Evolutionary conservation across 495 filamentous ascomycete species (phyloP), one percentile per base, ranked within the genome.

Genomic region (Penicillium waksmanii): DNA sequence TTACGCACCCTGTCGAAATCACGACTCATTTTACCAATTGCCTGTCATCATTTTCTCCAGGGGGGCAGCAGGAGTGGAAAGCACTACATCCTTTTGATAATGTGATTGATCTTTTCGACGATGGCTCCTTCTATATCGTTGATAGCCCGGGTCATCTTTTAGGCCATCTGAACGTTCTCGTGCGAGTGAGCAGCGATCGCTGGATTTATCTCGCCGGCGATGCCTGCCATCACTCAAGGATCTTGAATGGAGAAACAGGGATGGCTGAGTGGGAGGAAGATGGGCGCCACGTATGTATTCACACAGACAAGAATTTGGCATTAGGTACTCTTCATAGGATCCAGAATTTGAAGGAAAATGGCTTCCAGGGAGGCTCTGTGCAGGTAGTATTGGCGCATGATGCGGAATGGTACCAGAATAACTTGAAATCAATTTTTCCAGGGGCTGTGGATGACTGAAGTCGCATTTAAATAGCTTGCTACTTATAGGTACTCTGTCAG

Each of bases 81-180:
- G 2, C 3, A 23, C 4, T 23, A 3, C 2, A 23, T 23, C 23
- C 23, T 2, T 23, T 23, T 23, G 23, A 23, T 23, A 23, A 23
- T 23, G 1, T 23, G 23, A 48, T 48, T 1, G 71, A 82, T 53
- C 49, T 80, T 25, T 79, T 80, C 55, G 63, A 67, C 11, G 76
- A 82, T 43, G 64, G 65, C 13, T 67, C 62, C 23, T 21, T 80
- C 2, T 64, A 68, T 19, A 62, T 81, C 9, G 67, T 82, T 23
- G 67, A 80, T 55, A 69, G 70, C 10, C 80, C 80, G 5, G 78
- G 77, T 0, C 77, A 82, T 59, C 56, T 81, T 5, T 68, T 72
- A 15, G 77, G 77, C 0, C 77, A 82, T 47, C 68, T 79, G 38
- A 80, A 80, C 53, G 58, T 81, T n/a, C 73, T 82, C 4, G 50